Evolutionary conservation across 768 basidiomycete species (phyloP).

Genomic region (Mycena rosella): DNA sequence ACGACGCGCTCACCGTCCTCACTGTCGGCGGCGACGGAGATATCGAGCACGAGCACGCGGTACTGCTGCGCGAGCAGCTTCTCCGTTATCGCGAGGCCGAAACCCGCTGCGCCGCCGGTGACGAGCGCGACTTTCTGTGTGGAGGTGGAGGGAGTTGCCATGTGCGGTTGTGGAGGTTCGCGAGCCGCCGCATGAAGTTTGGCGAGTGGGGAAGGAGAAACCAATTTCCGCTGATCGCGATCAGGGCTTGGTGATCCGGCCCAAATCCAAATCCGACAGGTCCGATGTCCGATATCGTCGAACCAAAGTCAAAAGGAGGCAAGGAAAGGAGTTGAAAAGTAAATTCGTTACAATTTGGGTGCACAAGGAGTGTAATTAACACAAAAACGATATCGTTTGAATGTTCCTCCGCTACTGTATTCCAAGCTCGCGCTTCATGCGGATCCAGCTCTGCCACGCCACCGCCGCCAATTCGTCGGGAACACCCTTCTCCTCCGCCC

Average conservation of each 20-base stretch:
- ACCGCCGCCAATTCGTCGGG: slow-evolving; percentile 3
- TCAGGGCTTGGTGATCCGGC: not conserved
- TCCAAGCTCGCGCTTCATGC: slow-evolving; percentile 2
- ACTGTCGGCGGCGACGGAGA: slow-evolving; percentile 14
- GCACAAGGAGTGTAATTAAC: too few relatives aligned
- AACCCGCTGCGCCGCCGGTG: slow-evolving; percentile 20
- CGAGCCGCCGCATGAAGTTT: too few relatives aligned
- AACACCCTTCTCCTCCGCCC: slow-evolving; percentile 11
- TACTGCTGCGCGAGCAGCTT: slow-evolving; percentile 17
- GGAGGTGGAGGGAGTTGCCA: not conserved
- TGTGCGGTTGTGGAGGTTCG: too few relatives aligned
- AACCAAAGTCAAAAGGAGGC: too few relatives aligned
- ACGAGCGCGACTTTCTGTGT: slow-evolving; percentile 15
- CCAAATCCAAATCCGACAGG: too few relatives aligned
- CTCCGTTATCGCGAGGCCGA: slow-evolving; percentile 19
- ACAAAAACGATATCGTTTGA: not conserved
- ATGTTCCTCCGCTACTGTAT: not conserved
- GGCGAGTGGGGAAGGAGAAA: slow-evolving; percentile 3
- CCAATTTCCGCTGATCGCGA: not conserved
- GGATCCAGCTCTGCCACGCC: slow-evolving; percentile 15
- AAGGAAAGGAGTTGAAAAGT: too few relatives aligned
- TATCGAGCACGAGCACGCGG: slow-evolving; percentile 21
- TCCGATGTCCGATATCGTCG: too few relatives aligned
- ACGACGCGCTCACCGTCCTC: not conserved
- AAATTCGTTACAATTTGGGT: too few relatives aligned